Conservation (phyloP, 768 basidiomycete genomes). For the Suillus variegatus region DNA sequence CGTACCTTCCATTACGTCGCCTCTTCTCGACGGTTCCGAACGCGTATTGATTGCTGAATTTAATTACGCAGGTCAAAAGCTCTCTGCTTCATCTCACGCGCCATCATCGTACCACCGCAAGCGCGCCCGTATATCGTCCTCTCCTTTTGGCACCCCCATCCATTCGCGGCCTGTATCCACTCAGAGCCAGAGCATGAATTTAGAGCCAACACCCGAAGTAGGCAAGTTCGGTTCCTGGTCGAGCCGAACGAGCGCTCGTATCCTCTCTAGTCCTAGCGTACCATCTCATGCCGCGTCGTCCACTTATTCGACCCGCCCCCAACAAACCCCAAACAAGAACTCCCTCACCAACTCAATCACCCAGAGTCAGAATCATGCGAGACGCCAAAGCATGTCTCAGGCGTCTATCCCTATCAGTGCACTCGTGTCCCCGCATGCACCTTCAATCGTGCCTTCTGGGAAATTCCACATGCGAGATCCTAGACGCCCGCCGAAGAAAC, state of each 20-base stretch:
- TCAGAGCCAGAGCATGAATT: constrained; percentile 10
- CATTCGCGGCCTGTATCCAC: constrained; percentile 33
- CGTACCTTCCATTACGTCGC: constrained; percentile 32
- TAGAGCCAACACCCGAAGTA: constrained; percentile 23
- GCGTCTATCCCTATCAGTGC: constrained; percentile 81
- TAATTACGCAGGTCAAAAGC: constrained; percentile 46
- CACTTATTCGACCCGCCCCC: constrained; percentile 33
- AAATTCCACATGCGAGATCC: constrained; percentile 84
- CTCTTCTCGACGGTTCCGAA: constrained; percentile 15
- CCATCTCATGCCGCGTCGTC: constrained; percentile 40
- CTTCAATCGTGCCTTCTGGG: constrained; percentile 60
- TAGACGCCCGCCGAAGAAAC: constrained; percentile 55
- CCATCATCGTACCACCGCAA: constrained; percentile 77
- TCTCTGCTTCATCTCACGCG: constrained; percentile 56
- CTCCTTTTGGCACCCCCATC: constrained; percentile 34
- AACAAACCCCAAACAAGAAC: constrained; percentile 14
- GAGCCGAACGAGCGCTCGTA: constrained; percentile 33
- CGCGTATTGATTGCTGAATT: constrained; percentile 26
- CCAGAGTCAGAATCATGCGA: constrained; percentile 29
- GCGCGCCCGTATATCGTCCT: constrained; percentile 54
- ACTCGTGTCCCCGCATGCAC: constrained; percentile 75
- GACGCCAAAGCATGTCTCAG: constrained; percentile 61
- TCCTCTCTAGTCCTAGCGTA: constrained; percentile 29
- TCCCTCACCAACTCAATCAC: constrained; percentile 16
- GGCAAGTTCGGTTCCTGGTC: constrained; percentile 34